Evolutionary conservation across 257 asterid species (phyloP).

Genomic region (Paraleonurus japonicus): DNA sequence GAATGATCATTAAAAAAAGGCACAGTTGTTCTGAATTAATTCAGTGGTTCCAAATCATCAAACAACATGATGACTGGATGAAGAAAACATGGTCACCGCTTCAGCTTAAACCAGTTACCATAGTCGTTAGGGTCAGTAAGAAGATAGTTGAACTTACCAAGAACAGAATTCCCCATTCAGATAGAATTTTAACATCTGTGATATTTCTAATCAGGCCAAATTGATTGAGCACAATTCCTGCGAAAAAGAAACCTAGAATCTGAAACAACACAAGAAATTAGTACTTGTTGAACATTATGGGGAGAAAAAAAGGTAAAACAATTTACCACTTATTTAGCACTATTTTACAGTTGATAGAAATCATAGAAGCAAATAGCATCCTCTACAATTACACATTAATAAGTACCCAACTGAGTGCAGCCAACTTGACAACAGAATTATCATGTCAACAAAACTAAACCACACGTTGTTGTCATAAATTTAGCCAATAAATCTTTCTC

Average conservation of each 20-base stretch:
- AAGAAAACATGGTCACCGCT: neutral
- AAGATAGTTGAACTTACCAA: constrained; percentile 56
- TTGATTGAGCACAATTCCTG: constrained; percentile 96
- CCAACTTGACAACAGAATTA: constrained; percentile 3
- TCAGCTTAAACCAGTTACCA: neutral
- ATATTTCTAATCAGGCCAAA: constrained; percentile 88
- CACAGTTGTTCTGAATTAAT: neutral
- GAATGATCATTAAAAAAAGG: neutral
- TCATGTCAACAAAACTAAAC: neutral
- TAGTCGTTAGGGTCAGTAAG: neutral
- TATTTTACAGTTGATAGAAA: neutral
- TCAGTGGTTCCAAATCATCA: neutral
- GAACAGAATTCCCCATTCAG: constrained; percentile 99
- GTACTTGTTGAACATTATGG: constrained; percentile 23
- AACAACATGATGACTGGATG: neutral
- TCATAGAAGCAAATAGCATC: constrained; percentile 9
- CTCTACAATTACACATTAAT: neutral
- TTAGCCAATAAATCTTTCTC: constrained; percentile 1
- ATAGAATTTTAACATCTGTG: constrained; percentile 87
- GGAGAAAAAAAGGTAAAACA: neutral
- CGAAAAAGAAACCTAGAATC: constrained; percentile 99
- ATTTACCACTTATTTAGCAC: constrained; percentile 3
- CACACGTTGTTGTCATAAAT: neutral
- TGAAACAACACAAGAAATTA: constrained; percentile 44
- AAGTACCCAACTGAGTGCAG: constrained; percentile 14